Base-by-base conservation (phyloP, 2,329 filamentous ascomycete genomes). In the Fusarium sp. region DNA sequence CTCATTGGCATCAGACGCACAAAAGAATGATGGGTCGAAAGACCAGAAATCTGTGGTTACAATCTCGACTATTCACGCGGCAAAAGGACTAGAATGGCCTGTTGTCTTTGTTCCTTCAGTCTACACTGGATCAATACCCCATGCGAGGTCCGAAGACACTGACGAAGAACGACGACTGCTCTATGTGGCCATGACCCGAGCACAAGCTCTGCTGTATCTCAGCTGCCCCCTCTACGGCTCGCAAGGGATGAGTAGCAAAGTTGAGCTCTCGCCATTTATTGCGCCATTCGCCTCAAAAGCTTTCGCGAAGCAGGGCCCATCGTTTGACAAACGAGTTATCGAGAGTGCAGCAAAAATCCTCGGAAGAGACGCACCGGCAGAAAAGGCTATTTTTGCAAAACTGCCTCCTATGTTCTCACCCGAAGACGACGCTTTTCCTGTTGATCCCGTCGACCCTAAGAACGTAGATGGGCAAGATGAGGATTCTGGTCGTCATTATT, bases 131-230 rank as follows among this genome's bases (percentile, higher is more conserved):
- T 96, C 93, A 3, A 97, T 98, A 68, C 96, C 96, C 6, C 96
- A 98, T 81, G 93, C 92, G 2, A 89, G 95, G 75, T 90, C 95
- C 2, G 95, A 98, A 54, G 94, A 98, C 79, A 87, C 88, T 4
- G 93, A 96, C 66, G 96, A 99, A 82, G 96, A 99, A 81, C 88
- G 96, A 68, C 89, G 96, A 31, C 84, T 99, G 54, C 86, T 99
- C 0, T 99, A 98, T 78, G 96, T 99, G 16, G 96, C 95, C 31
- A 98, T 99, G 95, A 99, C 96, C 4, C 88, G 96, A 80, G 96
- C 96, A 8, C 92, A 98, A 80, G 92, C 91, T 1, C 83, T 98
- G 34, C 85, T 99, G 2, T 98, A 98, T 77, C 86, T 98, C 64
- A 98, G 94, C 80, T 94, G 91, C 73, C 94, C 95, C 0, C 82